Conservation (phyloP, 2,329 filamentous ascomycete species). For the Chaetomiaceae sp. region DNA sequence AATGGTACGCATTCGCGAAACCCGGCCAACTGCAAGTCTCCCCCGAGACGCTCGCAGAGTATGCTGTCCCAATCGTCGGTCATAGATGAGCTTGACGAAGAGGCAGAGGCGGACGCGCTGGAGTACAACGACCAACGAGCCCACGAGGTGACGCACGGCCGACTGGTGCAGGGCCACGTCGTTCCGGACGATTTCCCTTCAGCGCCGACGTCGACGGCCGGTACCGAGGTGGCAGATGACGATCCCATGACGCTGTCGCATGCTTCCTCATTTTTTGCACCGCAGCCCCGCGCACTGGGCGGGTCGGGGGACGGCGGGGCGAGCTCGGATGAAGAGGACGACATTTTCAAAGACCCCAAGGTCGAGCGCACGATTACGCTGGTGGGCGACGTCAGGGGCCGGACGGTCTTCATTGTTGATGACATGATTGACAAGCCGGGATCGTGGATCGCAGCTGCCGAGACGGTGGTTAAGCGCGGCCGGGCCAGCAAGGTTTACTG, state of each 20-base stretch:
- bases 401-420: constrained; percentile 90
- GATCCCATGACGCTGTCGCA: constrained; percentile 78
- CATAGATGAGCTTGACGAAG: constrained; percentile 37
- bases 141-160: constrained; percentile 84
- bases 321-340: constrained; percentile 88
- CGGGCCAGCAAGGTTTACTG: constrained; percentile 92
- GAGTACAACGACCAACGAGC: constrained; percentile 77
- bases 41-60: constrained; percentile 30
- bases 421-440: constrained; percentile 98
- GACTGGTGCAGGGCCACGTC: constrained; percentile 88
- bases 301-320: constrained; percentile 80
- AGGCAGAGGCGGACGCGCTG: constrained; percentile 35
- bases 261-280: constrained; percentile 75
- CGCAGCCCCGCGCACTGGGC: constrained; percentile 67
- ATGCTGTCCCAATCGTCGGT: constrained; percentile 35
- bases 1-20: constrained; percentile 28
- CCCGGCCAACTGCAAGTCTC: constrained; percentile 26
- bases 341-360: constrained; percentile 72
- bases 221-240: constrained; percentile 61
- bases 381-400: constrained; percentile 87
- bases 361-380: constrained; percentile 94
- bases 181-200: constrained; percentile 92
- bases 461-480: constrained; percentile 92
- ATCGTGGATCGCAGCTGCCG: constrained; percentile 95
- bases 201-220: constrained; percentile 65